Base-by-base conservation (phyloP, 2,329 filamentous ascomycete species). In the Claviceps sp. region DNA sequence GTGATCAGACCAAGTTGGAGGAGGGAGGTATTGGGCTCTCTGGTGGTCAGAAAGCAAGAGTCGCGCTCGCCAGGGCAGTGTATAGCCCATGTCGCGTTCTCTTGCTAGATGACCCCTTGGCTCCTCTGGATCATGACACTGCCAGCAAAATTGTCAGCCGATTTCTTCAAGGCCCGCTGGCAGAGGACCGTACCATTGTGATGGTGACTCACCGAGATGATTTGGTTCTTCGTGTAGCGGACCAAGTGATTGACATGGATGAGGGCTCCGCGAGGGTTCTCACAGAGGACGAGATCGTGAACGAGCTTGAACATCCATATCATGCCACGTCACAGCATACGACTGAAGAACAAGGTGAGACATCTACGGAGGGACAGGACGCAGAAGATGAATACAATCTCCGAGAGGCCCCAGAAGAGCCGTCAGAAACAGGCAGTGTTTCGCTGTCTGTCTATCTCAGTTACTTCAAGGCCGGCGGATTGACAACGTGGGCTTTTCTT, bases 191-290 rank as follows among this genome's bases (percentile, higher is more conserved):
- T 5, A 86, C 85, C 0, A 82, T 87, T 0, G 78, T 93, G n/a
- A 79, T 89, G 43, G 86, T 91, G 47, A 89, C 88, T 0, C 85
- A 89, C 62, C 76, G 83, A 40, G 83, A 90, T n/a, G 84, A 90
- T 55, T 70, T 95, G 9, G 86, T 88, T 54, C 76, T 80, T 20
- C 73, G 77, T n/a, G 72, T 89, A 44, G 86, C 88, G 2, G 72
- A 82, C 48, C 85, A 93, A 60, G 76, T 88, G 16, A 68, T 95
- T 9, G 80, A 89, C 52, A 74, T 95, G 9, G 65, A 73, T 1
- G 72, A 83, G 38, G 84, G 85, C 1, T 68, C 65, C 48, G 82
- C 79, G 3, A 70, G 65, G 44, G 65, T 78, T 1, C 65, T 77
- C 45, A 70, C 70, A 13, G 66, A 70, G 3, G 68, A 76, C 2